Base-by-base conservation (phyloP, 2,329 filamentous ascomycete species). In the Pyricularia grisea region DNA sequence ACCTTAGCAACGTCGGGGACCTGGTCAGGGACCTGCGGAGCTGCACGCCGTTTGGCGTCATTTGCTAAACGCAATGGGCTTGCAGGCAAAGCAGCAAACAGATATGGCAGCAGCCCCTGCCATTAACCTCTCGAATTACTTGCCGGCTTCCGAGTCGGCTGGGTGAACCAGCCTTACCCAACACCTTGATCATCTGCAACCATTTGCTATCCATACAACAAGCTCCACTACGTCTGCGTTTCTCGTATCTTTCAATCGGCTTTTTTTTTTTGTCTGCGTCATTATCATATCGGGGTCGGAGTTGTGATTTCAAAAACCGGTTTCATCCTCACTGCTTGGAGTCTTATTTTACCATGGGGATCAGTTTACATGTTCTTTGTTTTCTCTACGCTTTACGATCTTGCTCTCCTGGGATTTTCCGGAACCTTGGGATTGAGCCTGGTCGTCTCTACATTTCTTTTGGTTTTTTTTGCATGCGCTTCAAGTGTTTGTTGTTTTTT, bases 1-100 rank as follows among this genome's bases (percentile, higher is more conserved):
- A 95, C 78, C 82, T 97, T 75, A 90, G 85, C 78, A 95, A 91
- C 75, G 92, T 96, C 30, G 91, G 94, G 71, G 92, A 94, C 73
- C 83, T 97, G 70, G 92, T 97, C 68, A 88, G 91, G 77, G 93
- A 97, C 78, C 80, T 97, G 74, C 88, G 90, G 72, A 92, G 92
- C 77, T 91, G 88, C 73, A 89, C 90, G 65, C 90, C 92, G 0
- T 93, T 93, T 80, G 89, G 88, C 6, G 85, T 83, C 6, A 78
- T 87, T 69, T 83, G 80, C 71, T 87, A 70, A 73, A 23, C 42
- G 4, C 42, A 14, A 20, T 7, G 20, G 42, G 17, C 17, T 50
- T 2, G 2, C 42, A 50, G 17, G 3, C 6, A n/a, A n/a, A 50
- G 6, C 4, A n/a, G n/a, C 7, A 50, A n/a, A n/a, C 14, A 50